Base-by-base conservation (phyloP, 1,284 basidiomycete genomes). In the Ceratobasidium sp. region DNA sequence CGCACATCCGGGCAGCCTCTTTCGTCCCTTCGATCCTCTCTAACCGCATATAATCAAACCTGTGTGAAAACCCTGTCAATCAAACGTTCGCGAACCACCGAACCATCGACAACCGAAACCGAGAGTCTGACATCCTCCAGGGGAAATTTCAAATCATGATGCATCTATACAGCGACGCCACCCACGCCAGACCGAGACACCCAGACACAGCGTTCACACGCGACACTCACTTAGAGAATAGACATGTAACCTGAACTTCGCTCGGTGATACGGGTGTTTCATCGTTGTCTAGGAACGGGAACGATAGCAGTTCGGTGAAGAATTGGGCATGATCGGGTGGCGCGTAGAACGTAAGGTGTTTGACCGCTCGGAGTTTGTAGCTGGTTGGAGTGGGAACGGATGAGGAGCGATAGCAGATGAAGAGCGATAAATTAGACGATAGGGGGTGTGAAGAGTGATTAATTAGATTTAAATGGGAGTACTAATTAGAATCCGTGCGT, bases 311-410 rank as follows among this genome's bases (percentile, higher is more conserved):
- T 84, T 99, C 98, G 0, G 94, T 90, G 85, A 97, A 99, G 86
- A 96, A 99, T 80, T 93, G 91, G 0, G 95, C 89, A 84, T 99
- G 96, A 75, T 95, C 93, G 0, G 98, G 97, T 33, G 95, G 93
- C 0, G 91, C 92, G 84, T 99, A 99, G 86, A 98, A 99, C 40
- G 99, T 88, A 77, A 99, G 84, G 80, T 98, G 98, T 78, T 94
- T 92, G 72, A 97, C 94, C 9, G 97, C 98, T 81, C 97, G 89
- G 66, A 98, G 90, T 81, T 94, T 95, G 86, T 98, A 98, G 73
- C 95, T 95, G n/a, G n/a, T n/a, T n/a, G n/a, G n/a, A n/a, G n/a
- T n/a, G n/a, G n/a, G n/a, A n/a, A n/a, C n/a, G n/a, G n/a, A n/a
- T n/a, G n/a, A n/a, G n/a, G n/a, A n/a, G n/a, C n/a, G n/a, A n/a